Conservation (phyloP, 129 eudicot species). For the Rutidosis leptorrhynchoides region DNA sequence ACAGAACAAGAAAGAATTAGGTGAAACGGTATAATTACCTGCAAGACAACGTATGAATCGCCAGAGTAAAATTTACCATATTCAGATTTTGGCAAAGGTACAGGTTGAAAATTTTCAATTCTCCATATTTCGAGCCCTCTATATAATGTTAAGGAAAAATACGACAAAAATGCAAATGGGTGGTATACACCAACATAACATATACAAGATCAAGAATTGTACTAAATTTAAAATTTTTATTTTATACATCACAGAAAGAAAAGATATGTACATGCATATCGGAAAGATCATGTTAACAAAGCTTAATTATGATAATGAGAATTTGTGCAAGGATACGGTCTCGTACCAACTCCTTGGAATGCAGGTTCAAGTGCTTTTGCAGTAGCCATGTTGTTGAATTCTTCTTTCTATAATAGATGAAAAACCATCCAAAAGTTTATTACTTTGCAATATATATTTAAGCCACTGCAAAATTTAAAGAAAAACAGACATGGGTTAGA, state of each 20-base stretch:
- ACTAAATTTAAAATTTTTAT: background rate
- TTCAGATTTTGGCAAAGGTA: constrained; percentile 77
- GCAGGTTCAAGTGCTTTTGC: constrained; percentile 97
- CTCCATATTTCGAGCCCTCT: constrained; percentile 97
- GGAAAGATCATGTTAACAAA: background rate
- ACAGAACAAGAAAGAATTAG: background rate
- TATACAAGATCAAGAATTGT: background rate
- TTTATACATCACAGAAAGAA: too few species aligned
- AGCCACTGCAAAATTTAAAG: constrained; percentile 22
- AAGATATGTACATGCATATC: background rate
- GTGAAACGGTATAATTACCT: constrained; percentile 41
- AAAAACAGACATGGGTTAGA: background rate
- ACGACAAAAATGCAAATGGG: constrained; percentile 19
- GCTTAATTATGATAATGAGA: background rate
- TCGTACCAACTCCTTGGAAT: constrained; percentile 90
- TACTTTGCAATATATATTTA: constrained; percentile 20
- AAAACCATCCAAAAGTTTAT: constrained; percentile 22
- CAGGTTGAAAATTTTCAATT: constrained; percentile 87
- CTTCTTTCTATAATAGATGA: constrained; percentile 20
- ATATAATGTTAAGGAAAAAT: constrained; percentile 57
- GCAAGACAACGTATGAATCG: constrained; percentile 76
- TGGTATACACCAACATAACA: background rate
- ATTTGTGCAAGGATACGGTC: constrained; percentile 67
- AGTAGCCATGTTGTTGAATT: constrained; percentile 57
- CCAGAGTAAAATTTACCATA: constrained; percentile 84